phyloP scores from a whole-genome alignment of 2,329 filamentous ascomycete genomes.

The Pezicula radicicola region DNA sequence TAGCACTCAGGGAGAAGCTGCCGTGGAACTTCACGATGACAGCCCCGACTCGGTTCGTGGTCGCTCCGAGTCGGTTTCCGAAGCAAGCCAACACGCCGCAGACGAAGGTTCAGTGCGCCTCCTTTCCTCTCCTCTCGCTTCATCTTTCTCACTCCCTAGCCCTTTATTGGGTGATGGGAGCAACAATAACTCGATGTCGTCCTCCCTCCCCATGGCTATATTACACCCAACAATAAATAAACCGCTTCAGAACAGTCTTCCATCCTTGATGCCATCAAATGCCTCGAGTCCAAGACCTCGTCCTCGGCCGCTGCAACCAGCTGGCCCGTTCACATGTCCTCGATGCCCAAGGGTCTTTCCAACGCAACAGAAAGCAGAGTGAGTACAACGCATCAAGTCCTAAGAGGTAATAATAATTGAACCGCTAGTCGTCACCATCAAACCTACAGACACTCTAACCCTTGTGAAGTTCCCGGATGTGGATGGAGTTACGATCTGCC shows the following conservation, averaged over 20 bases:
- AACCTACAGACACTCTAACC: conserved; percentile 4
- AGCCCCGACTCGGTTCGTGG: conserved; percentile 10
- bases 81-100: conserved; percentile 15
- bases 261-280: background rate
- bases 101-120: conserved; percentile 8
- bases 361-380: conserved; percentile 3
- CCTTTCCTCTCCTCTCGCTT: conserved; percentile 1
- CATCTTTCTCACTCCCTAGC: conserved; percentile 2
- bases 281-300: background rate
- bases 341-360: conserved; percentile 12
- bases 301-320: background rate
- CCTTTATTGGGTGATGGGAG: conserved; percentile 10
- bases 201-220: conserved; percentile 1
- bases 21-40: conserved; percentile 14
- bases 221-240: background rate
- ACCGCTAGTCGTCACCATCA: conserved; percentile 4
- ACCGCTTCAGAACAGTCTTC: background rate
- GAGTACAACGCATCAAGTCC: too few relatives aligned
- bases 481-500: conserved; percentile 3
- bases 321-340: conserved; percentile 6
- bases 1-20: conserved; percentile 13
- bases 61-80: conserved; percentile 13
- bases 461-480: conserved; percentile 3
- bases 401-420: background rate
- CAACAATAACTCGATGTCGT: conserved; percentile 1